Percentiles rank a stretch among this genome's conserved stretches.
Evolutionary conservation across 2,329 filamentous ascomycete genomes (phyloP).

Genomic region (Escovopsis sp.): DNA sequence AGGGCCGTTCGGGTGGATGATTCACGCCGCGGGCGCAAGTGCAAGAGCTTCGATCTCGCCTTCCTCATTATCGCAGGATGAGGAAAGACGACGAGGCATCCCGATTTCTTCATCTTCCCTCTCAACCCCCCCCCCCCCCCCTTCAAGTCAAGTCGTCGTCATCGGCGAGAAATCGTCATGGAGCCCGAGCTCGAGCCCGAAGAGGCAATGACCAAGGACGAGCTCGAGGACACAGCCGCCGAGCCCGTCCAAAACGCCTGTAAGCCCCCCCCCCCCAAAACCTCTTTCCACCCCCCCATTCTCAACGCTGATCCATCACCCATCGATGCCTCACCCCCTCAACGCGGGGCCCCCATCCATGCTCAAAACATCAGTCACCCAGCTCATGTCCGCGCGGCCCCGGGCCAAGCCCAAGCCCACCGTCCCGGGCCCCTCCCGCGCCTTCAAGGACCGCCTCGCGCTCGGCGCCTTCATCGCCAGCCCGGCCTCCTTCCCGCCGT

Average conservation of each 20-base stretch:
- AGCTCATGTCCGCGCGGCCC: slow-evolving; percentile 24
- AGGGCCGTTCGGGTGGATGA: too few relatives aligned
- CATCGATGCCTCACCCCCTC: neutral
- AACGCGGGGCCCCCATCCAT: too few relatives aligned
- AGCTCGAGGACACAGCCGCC: slow-evolving; percentile 21
- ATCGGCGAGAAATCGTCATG: slow-evolving; percentile 5
- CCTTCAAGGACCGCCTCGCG: slow-evolving; percentile 40
- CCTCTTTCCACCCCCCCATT: neutral
- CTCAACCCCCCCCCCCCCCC: neutral
- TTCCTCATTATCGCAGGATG: too few relatives aligned
- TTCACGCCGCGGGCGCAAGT: too few relatives aligned
- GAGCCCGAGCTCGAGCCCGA: slow-evolving; percentile 15
- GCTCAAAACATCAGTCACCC: slow-evolving; percentile 13
- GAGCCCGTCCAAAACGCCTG: slow-evolving; percentile 25
- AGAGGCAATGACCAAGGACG: slow-evolving; percentile 28
- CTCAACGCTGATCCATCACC: neutral
- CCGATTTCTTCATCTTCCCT: neutral
- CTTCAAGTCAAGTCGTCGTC: slow-evolving; percentile 7
- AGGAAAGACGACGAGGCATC: too few relatives aligned
- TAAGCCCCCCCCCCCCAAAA: slow-evolving; percentile 10
- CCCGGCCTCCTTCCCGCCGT: slow-evolving; percentile 46
- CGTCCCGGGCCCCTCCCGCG: slow-evolving; percentile 3
- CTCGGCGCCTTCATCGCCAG: slow-evolving; percentile 52
- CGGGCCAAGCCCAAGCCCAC: slow-evolving; percentile 11
- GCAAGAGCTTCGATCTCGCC: too few relatives aligned